Conservation (phyloP, 495 filamentous ascomycete species). For the Clohesyomyces aquaticus region DNA sequence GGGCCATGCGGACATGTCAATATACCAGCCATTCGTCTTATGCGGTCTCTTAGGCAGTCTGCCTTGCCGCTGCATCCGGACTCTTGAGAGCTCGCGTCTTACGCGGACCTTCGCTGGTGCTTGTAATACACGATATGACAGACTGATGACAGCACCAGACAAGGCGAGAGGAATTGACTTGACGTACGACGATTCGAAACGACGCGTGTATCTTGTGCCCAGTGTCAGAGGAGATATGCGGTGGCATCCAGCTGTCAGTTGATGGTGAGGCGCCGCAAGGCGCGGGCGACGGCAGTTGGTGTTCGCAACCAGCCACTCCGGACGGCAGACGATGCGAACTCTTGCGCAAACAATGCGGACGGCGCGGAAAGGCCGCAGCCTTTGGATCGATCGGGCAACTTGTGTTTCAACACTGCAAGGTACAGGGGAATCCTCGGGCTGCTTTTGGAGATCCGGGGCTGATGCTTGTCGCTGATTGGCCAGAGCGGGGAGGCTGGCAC, state of each 20-base stretch:
- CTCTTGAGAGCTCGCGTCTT: neutral
- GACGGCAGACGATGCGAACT: neutral
- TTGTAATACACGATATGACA: neutral
- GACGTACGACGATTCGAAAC: neutral
- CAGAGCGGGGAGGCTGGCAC: conserved; percentile 5
- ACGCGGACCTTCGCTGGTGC: neutral
- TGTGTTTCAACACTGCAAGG: conserved; percentile 30
- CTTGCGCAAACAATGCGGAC: neutral
- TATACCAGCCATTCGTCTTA: too few relatives aligned
- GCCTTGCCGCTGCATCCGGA: too few relatives aligned
- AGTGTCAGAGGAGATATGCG: neutral
- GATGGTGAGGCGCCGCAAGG: neutral
- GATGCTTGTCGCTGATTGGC: conserved; percentile 11
- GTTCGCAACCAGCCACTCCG: conserved; percentile 1
- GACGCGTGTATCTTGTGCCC: neutral
- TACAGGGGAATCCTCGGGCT: conserved; percentile 8
- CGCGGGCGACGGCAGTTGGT: too few relatives aligned
- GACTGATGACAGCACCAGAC: neutral
- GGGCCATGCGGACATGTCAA: too few relatives aligned
- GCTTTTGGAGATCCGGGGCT: conserved; percentile 7
- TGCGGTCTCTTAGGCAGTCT: neutral
- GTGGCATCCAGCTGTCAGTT: neutral
- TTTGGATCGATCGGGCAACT: conserved; percentile 12
- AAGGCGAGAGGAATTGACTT: neutral
- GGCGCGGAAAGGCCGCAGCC: neutral